phyloP scores from a whole-genome alignment of 129 eudicot species.

The Centaurea solstitialis region DNA sequence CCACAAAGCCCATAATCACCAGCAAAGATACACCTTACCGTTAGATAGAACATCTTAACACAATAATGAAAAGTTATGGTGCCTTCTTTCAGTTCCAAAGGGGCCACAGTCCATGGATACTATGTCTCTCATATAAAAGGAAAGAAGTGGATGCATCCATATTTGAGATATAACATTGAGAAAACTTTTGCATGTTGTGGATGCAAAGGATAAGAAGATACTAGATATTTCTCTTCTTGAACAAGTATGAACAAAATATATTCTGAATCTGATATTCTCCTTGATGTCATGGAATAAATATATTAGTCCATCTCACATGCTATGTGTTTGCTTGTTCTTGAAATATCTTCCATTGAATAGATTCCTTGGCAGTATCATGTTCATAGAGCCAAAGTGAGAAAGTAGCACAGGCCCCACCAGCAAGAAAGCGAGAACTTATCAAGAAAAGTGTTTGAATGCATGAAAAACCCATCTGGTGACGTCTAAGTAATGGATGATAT shows the following conservation, averaged over 20 bases:
- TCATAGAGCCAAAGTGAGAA: conserved; percentile 25
- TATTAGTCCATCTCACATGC: conserved; percentile 31
- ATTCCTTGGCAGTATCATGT: conserved; percentile 32
- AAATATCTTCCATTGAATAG: conserved; percentile 30
- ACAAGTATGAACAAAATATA: conserved; percentile 32
- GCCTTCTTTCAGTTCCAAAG: conserved; percentile 66
- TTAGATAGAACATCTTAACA: conserved; percentile 57
- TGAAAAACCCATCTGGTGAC: conserved; percentile 33
- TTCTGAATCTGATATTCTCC: conserved; percentile 45
- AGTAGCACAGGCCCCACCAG: conserved; percentile 40
- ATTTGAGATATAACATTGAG: conserved; percentile 54
- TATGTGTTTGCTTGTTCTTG: conserved; percentile 17
- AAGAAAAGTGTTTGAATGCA: conserved; percentile 37
- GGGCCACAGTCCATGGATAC: conserved; percentile 52
- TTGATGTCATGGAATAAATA: conserved; percentile 30
- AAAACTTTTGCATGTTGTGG: conserved; percentile 38
- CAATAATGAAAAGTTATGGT: conserved; percentile 46
- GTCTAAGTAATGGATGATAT: conserved; percentile 18
- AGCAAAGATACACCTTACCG: conserved; percentile 64
- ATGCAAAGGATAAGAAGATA: conserved; percentile 41
- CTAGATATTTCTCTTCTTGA: conserved; percentile 53
- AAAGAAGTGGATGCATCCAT: conserved; percentile 41
- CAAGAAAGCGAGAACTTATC: conserved; percentile 26
- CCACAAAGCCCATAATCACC: conserved; percentile 22
- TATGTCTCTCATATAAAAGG: conserved; percentile 46